Conservation (phyloP, 345 rosid genomes). For the Eucalyptus urophylla region DNA sequence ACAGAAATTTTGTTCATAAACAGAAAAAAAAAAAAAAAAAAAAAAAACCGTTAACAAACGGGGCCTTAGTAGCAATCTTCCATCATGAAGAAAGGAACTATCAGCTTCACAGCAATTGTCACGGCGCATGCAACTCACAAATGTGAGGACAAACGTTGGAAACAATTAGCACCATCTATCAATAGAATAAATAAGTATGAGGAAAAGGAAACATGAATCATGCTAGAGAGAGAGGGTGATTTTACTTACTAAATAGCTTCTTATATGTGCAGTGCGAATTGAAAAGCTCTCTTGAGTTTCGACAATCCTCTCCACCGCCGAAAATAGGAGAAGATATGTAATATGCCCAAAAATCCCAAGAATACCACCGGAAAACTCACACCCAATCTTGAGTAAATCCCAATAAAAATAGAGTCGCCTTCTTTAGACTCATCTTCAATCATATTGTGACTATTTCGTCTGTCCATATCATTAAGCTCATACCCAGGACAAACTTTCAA, state of each 20-base stretch:
- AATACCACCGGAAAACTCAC: neutral
- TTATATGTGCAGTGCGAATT: fast-evolving
- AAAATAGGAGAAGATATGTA: neutral
- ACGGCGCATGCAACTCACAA: neutral
- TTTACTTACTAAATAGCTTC: neutral
- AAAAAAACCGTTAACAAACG: no score
- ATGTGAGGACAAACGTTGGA: fast-evolving
- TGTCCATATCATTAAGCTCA: neutral
- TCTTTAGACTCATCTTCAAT: neutral
- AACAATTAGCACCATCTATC: neutral
- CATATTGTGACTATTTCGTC: fast-evolving
- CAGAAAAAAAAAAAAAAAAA: no score
- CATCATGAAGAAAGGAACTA: neutral
- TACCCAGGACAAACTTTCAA: neutral
- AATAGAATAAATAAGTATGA: fast-evolving
- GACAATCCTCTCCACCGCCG: fast-evolving
- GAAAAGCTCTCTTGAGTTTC: neutral
- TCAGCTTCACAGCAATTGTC: neutral
- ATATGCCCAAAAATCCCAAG: neutral
- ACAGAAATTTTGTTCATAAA: no score
- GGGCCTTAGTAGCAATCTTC: neutral
- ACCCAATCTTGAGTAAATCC: neutral
- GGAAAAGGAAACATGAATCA: neutral
- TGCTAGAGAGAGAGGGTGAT: neutral
- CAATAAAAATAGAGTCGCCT: neutral